A percentile compares a stretch with the other conserved stretches of the same genome.
These are phyloP conservation scores for Marchantia paleacea DNA, from an alignment of 225 moss, liverwort and hornwort species.

Conservation along the genomic window DNA sequence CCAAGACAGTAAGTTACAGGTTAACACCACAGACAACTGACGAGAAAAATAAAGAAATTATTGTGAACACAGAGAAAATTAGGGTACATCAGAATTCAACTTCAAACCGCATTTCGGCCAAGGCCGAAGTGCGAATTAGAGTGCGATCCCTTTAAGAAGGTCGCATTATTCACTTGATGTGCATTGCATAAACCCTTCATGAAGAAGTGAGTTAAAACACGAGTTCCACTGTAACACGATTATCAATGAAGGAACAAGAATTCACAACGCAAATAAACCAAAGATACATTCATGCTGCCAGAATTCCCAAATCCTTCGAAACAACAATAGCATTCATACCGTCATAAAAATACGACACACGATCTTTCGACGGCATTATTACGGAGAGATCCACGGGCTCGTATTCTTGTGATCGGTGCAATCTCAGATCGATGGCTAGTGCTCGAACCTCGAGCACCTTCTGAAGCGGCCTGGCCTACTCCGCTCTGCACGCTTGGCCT, in stretches of 20 bases:
- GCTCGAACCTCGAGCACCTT: neutral
- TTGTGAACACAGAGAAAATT: no score
- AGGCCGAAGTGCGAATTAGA: no score
- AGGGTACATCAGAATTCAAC: no score
- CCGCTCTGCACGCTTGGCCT: neutral
- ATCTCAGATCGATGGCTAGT: neutral
- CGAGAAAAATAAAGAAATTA: no score
- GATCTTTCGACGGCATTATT: slow-evolving; percentile 86
- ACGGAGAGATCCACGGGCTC: neutral
- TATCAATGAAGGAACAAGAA: neutral
- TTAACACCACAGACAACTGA: no score
- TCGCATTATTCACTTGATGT: neutral
- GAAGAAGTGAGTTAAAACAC: neutral
- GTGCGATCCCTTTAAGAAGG: no score
- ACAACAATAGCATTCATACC: slow-evolving; percentile 39
- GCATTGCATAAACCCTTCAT: neutral
- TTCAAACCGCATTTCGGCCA: no score
- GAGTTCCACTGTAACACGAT: neutral
- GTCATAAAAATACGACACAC: slow-evolving; percentile 96
- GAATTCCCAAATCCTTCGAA: neutral
- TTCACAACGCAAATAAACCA: neutral
- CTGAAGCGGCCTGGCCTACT: neutral
- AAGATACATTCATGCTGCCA: neutral
- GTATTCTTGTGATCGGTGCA: no score
- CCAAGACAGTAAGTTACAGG: no score